phyloP scores from a whole-genome alignment of 2,329 filamentous ascomycete species.

The Talaromyces sp. region DNA sequence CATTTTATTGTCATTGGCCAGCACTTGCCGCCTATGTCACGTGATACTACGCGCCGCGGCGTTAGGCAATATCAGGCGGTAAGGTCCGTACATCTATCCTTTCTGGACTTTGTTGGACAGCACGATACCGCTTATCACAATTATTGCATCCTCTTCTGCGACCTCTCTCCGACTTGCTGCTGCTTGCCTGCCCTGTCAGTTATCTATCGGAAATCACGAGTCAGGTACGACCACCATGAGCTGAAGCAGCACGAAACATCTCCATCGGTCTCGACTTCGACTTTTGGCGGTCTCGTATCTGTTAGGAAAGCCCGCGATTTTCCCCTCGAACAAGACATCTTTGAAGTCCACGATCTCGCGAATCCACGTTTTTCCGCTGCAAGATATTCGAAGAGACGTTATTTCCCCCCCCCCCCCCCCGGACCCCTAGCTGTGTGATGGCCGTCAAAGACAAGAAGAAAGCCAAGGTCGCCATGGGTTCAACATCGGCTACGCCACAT shows the following conservation, averaged over 20 bases:
- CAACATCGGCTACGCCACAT: conserved; percentile 6
- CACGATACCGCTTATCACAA: neutral
- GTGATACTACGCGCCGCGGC: neutral
- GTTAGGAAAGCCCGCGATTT: neutral
- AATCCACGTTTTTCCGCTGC: neutral
- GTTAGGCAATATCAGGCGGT: conserved; percentile 12
- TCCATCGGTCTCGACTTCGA: neutral
- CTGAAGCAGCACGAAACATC: neutral
- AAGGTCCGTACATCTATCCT: neutral
- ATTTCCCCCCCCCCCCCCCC: accelerated
- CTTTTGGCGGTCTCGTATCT: neutral
- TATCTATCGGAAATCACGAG: neutral
- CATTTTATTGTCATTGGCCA: neutral
- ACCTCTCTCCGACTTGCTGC: neutral
- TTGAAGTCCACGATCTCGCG: neutral
- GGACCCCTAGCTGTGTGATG: neutral
- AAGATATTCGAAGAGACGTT: neutral
- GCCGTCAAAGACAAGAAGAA: conserved; percentile 8
- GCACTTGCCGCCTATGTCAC: neutral
- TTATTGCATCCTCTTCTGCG: neutral
- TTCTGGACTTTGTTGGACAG: neutral
- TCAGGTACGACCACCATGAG: conserved; percentile 1
- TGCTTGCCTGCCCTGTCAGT: neutral
- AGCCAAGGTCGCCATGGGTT: conserved; percentile 10
- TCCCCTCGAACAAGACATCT: neutral